Conservation (phyloP, 306 rosid species). For the Rosa chinensis region DNA sequence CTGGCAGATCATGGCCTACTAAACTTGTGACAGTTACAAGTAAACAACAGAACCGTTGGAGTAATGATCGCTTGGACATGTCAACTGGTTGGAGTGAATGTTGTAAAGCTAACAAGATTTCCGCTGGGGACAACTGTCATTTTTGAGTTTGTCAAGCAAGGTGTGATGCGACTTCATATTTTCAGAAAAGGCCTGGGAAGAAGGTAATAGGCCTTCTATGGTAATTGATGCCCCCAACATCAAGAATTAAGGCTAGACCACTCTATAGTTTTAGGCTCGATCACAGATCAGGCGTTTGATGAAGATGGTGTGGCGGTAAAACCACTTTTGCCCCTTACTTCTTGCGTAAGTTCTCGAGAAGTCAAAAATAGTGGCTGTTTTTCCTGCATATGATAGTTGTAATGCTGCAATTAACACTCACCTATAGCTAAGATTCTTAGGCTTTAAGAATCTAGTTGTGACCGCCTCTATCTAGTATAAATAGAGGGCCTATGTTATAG, state of each 20-base stretch:
- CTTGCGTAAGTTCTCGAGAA: too few relatives aligned
- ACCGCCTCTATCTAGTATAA: too few relatives aligned
- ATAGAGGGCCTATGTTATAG: too few relatives aligned
- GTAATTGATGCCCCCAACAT: neutral
- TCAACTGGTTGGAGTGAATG: neutral
- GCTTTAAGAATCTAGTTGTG: too few relatives aligned
- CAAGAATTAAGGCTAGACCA: neutral
- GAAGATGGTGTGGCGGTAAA: too few relatives aligned
- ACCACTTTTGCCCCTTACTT: too few relatives aligned
- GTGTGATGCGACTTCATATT: neutral
- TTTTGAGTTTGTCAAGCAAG: slow-evolving; percentile 9
- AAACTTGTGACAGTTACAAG: neutral
- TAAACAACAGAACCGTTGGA: neutral
- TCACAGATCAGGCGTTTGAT: too few relatives aligned
- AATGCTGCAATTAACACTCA: too few relatives aligned
- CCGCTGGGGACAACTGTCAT: neutral
- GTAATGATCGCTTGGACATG: neutral
- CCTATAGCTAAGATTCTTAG: too few relatives aligned
- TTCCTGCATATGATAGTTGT: too few relatives aligned
- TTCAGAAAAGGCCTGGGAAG: neutral
- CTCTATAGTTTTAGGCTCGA: too few relatives aligned
- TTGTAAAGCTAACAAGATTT: slow-evolving; percentile 2
- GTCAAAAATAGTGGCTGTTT: too few relatives aligned
- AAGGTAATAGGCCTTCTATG: neutral
- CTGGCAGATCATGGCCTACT: neutral